These are phyloP conservation scores for Sporothrix euskadiensis DNA, from an alignment of 2,329 filamentous ascomycete species.

Conservation along the genomic window DNA sequence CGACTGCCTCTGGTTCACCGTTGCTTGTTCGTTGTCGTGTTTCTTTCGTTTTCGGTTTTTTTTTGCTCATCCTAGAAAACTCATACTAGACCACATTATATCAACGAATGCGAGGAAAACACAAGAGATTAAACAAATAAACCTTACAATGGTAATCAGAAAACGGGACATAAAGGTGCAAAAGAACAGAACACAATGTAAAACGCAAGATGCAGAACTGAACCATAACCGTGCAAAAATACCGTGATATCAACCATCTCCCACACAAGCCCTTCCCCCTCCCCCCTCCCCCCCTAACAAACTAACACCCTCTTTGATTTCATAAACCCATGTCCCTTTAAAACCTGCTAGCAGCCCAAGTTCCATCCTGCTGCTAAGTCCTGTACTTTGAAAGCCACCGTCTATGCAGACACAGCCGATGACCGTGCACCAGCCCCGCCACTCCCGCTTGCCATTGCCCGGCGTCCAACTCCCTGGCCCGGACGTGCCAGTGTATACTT, in stretches of 20 bases:
- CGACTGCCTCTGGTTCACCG: neutral
- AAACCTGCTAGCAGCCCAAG: neutral
- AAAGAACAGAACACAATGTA: neutral
- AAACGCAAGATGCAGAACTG: neutral
- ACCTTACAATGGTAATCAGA: neutral
- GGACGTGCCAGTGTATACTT: slow-evolving; percentile 75
- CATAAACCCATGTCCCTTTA: neutral
- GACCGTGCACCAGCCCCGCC: neutral
- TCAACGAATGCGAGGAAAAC: neutral
- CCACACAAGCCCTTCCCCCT: no score
- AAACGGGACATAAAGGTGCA: neutral
- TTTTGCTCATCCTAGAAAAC: neutral
- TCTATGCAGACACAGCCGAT: slow-evolving; percentile 1
- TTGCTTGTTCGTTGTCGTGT: neutral
- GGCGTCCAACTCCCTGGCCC: slow-evolving; percentile 39
- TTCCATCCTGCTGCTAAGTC: neutral
- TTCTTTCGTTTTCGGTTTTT: neutral
- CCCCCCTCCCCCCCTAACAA: no score
- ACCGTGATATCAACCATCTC: slow-evolving; percentile 1
- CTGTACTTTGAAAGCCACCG: neutral
- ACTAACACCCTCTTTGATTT: neutral
- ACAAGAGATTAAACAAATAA: neutral
- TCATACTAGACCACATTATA: neutral
- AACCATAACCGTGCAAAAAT: neutral
- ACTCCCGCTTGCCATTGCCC: slow-evolving; percentile 28